These are phyloP conservation scores for Colletotrichum ledebouriae DNA, from an alignment of 2,329 filamentous ascomycete species.

Conservation along the genomic window DNA sequence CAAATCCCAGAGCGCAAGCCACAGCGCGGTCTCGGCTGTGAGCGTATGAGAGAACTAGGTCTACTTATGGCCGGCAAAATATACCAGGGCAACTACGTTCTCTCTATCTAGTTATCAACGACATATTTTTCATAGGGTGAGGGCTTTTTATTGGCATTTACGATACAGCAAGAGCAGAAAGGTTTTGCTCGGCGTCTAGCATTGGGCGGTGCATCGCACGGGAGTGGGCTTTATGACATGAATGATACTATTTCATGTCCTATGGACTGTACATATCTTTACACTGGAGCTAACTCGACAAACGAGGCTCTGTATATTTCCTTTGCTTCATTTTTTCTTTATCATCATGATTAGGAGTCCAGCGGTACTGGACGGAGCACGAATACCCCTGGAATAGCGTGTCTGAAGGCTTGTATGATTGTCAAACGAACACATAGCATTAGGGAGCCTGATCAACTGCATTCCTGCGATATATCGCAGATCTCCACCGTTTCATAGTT, in stretches of 20 bases:
- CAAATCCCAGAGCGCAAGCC: constrained; percentile 74
- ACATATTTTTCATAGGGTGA: constrained; percentile 15
- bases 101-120: constrained; percentile 70
- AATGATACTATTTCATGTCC: constrained; percentile 42
- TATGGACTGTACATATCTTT: constrained; percentile 44
- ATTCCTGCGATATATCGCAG: constrained; percentile 43
- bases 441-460: constrained; percentile 42
- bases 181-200: constrained; percentile 39
- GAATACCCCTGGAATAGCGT: constrained; percentile 43
- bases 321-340: constrained; percentile 35
- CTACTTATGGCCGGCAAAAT: constrained; percentile 87
- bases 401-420: constrained; percentile 41
- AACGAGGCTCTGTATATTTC: constrained; percentile 32
- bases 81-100: constrained; percentile 81
- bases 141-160: constrained; percentile 29
- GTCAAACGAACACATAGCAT: constrained; percentile 42
- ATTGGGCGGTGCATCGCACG: constrained; percentile 40
- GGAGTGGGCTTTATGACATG: constrained; percentile 45
- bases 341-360: constrained; percentile 19
- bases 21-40: constrained; percentile 86
- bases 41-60: constrained; percentile 90
- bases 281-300: constrained; percentile 21
- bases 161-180: constrained; percentile 9
- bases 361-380: constrained; percentile 40
- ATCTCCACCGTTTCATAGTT: constrained; percentile 14